phyloP scores from a whole-genome alignment of 2,329 filamentous ascomycete species.

The Xylariomycetidae sp. region DNA sequence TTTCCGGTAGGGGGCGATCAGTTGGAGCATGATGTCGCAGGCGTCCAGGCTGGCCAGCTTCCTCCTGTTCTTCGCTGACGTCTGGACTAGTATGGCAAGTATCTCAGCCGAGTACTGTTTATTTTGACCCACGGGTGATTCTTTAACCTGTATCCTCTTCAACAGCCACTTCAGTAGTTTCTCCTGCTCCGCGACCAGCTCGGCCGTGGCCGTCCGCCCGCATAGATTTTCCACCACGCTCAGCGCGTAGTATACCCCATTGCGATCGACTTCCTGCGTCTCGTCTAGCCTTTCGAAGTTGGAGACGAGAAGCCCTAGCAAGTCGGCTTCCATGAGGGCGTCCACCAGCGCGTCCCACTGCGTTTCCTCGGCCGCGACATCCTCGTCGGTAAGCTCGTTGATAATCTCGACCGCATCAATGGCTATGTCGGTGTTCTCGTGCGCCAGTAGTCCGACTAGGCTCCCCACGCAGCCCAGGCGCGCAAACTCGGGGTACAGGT shows the following conservation, averaged over 20 bases:
- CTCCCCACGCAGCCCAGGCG: constrained; percentile 38
- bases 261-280: constrained; percentile 63
- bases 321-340: constrained; percentile 61
- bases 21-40: constrained; percentile 74
- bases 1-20: constrained; percentile 79
- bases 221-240: constrained; percentile 81
- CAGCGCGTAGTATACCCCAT: constrained; percentile 82
- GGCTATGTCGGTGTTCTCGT: constrained; percentile 96
- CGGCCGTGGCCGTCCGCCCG: constrained; percentile 56
- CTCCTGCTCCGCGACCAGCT: constrained; percentile 66
- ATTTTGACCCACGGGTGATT: constrained; percentile 72
- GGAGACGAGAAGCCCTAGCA: constrained; percentile 69
- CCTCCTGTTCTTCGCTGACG: constrained; percentile 60
- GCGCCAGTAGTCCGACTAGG: constrained; percentile 76
- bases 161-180: constrained; percentile 74
- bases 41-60: constrained; percentile 63
- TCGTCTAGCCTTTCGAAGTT: constrained; percentile 81
- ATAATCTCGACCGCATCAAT: constrained; percentile 88
- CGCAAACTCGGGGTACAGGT: constrained; percentile 36
- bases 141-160: constrained; percentile 63
- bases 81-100: constrained; percentile 81
- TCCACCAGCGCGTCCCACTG: constrained; percentile 77
- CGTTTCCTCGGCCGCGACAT: constrained; percentile 73
- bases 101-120: constrained; percentile 94
- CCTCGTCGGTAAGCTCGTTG: constrained; percentile 87